Evolutionary conservation across 2,329 filamentous ascomycete genomes (phyloP).

Genomic region (Nemania sp.): DNA sequence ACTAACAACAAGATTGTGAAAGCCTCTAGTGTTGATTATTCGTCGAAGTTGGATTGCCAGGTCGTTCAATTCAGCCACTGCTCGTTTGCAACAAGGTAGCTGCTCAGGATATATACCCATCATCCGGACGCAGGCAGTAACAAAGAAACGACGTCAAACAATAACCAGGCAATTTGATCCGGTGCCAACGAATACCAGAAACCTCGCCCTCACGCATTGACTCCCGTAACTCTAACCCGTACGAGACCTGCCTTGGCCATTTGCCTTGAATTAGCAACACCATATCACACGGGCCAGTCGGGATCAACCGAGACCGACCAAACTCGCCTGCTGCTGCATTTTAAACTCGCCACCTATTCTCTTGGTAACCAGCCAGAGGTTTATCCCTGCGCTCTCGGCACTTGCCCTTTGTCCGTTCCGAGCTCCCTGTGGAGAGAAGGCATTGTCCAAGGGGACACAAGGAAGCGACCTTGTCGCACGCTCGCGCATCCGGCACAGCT

Average conservation of each 20-base stretch:
- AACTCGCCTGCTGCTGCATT: slow-evolving; percentile 15
- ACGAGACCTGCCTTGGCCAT: slow-evolving; percentile 6
- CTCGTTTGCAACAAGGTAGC: slow-evolving; percentile 14
- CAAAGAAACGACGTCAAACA: slow-evolving; percentile 11
- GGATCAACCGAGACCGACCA: slow-evolving; percentile 10
- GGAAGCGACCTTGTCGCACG: slow-evolving; percentile 8
- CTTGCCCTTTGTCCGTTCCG: background rate
- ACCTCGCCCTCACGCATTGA: slow-evolving; percentile 9
- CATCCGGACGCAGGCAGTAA: background rate
- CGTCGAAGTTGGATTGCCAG: slow-evolving; percentile 7
- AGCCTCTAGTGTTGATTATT: slow-evolving; percentile 14
- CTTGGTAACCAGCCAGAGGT: slow-evolving; percentile 10
- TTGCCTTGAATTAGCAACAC: slow-evolving; percentile 2
- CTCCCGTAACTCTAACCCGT: slow-evolving; percentile 7
- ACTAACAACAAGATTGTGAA: slow-evolving; percentile 21
- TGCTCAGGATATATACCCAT: slow-evolving; percentile 8
- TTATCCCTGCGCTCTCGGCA: background rate
- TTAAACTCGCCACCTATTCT: background rate
- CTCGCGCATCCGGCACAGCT: slow-evolving; percentile 20
- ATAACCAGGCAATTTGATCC: slow-evolving; percentile 9
- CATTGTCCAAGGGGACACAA: slow-evolving; percentile 5
- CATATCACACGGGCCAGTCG: slow-evolving; percentile 4
- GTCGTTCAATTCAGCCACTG: slow-evolving; percentile 6
- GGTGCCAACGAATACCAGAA: slow-evolving; percentile 11
- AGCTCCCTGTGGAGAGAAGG: background rate